phyloP scores from a whole-genome alignment of 1,284 basidiomycete species.

The Microbotryum violaceum region DNA sequence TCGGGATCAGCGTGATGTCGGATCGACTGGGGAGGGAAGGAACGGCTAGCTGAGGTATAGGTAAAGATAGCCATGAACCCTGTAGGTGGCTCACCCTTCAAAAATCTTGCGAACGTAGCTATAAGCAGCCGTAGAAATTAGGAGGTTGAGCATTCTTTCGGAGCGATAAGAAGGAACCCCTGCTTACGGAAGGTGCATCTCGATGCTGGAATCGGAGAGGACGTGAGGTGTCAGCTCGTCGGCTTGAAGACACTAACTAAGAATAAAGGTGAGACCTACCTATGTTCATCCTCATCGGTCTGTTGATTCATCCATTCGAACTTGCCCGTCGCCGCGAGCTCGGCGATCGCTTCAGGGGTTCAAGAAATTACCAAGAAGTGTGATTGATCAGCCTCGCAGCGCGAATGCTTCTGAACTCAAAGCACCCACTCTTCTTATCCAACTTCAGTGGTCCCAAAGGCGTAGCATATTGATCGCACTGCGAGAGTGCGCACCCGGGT shows the following conservation, averaged over 20 bases:
- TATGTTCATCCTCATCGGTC: constrained; percentile 86
- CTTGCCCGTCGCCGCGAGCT: constrained; percentile 59
- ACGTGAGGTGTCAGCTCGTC: neutral
- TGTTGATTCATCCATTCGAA: constrained; percentile 62
- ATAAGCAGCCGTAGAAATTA: neutral
- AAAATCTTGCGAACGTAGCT: constrained; percentile 78
- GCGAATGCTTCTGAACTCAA: neutral
- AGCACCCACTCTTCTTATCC: constrained; percentile 62
- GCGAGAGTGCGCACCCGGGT: constrained; percentile 74
- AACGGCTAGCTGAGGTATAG: neutral
- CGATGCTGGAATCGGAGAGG: constrained; percentile 56
- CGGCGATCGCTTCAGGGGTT: constrained; percentile 52
- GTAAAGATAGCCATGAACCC: neutral
- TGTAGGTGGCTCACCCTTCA: constrained; percentile 52
- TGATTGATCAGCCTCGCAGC: neutral
- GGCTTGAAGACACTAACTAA: no score
- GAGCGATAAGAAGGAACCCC: no score
- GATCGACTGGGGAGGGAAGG: constrained; percentile 44
- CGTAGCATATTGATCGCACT: constrained; percentile 68
- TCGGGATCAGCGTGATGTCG: constrained; percentile 75
- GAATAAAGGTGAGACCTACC: neutral
- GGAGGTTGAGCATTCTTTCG: no score
- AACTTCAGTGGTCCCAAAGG: constrained; percentile 76
- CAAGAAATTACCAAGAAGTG: neutral
- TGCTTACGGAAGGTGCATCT: constrained; percentile 54